Base-by-base conservation (phyloP, 2,329 filamentous ascomycete genomes). In the Penicillium sp. region DNA sequence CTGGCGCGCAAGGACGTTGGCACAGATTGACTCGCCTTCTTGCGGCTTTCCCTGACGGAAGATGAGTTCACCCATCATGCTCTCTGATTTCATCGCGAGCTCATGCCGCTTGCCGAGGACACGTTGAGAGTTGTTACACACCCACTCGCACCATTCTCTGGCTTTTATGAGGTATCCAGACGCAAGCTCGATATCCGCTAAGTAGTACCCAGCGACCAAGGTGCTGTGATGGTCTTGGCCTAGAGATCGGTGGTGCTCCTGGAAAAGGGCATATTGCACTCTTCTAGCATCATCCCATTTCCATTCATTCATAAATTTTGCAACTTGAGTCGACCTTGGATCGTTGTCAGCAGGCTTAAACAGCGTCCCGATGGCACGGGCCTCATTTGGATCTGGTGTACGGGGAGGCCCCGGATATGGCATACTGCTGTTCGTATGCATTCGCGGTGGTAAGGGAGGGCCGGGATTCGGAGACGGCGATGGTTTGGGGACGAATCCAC, bases 1-100 rank as follows among this genome's bases (percentile, higher is more conserved):
- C 41, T 75, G 73, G 6, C 71, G 71, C 1, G 73, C 73, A 2
- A 75, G 64, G 2, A 74, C 69, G 8, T 75, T 74, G 19, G 73
- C 70, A 19, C 70, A 72, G 17, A 74, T 62, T 0, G 72, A 74
- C 57, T 75, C 71, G 0, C 70, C 68, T 41, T 74, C 72, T 38
- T 72, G 67, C 17, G 66, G 61, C 15, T 69, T 69, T 8, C 72
- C 73, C 17, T 68, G 65, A 1, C 66, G 66, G 31, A 62, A 66
- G 13, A 74, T 52, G 8, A 74, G 63, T 23, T 75, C 72, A n/a
- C 66, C 70, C 52, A 69, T 68, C 31, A 75, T 62, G 49, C 70
- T 70, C 56, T 75, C 73, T 1, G 68, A 68, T 50, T 67, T 72
- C 70, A 75, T 69, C 3, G 72, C 55, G 1, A 75, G 65, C 0